Base-by-base conservation (phyloP, 352 stramenopile genomes). In the Pythium aristosporum region DNA sequence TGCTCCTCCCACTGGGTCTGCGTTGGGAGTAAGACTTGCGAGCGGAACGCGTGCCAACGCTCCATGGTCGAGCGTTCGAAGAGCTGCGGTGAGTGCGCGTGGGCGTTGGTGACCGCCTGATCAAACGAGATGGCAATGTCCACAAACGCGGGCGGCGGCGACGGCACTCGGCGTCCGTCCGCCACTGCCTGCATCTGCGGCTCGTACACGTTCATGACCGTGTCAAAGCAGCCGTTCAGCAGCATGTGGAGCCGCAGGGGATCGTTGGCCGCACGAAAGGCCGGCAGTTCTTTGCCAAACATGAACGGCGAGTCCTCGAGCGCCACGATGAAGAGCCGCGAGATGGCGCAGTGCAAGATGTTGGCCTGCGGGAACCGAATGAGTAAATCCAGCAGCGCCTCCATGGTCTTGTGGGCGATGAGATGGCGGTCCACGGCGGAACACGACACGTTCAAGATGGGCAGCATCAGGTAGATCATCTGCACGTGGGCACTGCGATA, bases 331-430 rank as follows among this genome's bases (percentile, higher is more conserved):
- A 83, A 92, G 23, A 92, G 67, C 8, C 84, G 70, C 6, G 78
- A 78, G 53, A 89, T 84, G 20, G 80, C 76, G 34, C 80, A 89
- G 52, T 82, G 83, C 42, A 89, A 64, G 64, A 87, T 95, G 56
- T 76, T 93, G 52, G 97, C 87, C 28, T 94, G 79, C 0, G 97
- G 72, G 72, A 96, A 98, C 11, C 92, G 80, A 18, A 96, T 65
- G 52, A 98, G 87, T 28, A 98, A 69, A 63, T 98, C 88, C 20
- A 98, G 85, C 6, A 86, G 63, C 15, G 60, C 43, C 46, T 85
- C 73, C 25, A 90, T 77, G 2, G 72, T 77, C 56, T 73, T 60
- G 16, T 72, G 51, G 0, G 61, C 49, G 53, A 86, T 75, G 20
- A 88, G 61, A 5, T 76, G 58, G 0, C 58, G 65, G 48, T 92